phyloP scores from a whole-genome alignment of 177 flowering plant genomes.

The Vitis hybrid region DNA sequence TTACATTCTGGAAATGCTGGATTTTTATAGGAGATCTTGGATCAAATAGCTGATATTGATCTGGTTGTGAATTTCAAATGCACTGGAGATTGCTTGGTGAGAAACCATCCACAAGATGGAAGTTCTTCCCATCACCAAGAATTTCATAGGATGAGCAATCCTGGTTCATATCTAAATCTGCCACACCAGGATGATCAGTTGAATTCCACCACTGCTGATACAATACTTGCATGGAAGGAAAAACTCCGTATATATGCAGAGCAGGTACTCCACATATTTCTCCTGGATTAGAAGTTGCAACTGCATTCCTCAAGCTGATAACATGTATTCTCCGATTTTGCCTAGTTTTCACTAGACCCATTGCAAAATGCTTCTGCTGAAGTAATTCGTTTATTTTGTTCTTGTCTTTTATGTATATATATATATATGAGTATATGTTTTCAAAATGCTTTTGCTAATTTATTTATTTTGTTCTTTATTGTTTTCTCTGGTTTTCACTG shows the following conservation, averaged over 20 bases:
- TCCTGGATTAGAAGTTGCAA: background rate
- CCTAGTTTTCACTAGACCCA: no score
- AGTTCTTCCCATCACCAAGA: slow-evolving; percentile 34
- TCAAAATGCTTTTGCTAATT: no score
- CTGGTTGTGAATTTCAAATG: slow-evolving; percentile 85
- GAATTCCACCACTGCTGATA: slow-evolving; percentile 12
- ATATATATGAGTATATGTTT: no score
- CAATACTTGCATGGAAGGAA: slow-evolving; percentile 35
- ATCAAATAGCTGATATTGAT: slow-evolving; percentile 82
- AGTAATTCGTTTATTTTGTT: no score
- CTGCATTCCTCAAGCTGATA: background rate
- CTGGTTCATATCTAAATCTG: slow-evolving; percentile 21
- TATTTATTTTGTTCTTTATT: no score
- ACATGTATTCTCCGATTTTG: no score
- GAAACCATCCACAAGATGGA: slow-evolving; percentile 30
- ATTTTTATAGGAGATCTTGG: slow-evolving; percentile 72
- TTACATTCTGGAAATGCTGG: background rate
- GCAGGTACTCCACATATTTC: slow-evolving; percentile 44
- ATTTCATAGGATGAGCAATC: slow-evolving; percentile 22
- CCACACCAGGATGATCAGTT: slow-evolving; percentile 9
- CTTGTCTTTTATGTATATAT: no score
- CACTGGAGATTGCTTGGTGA: slow-evolving; percentile 38
- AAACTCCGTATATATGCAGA: slow-evolving; percentile 47
- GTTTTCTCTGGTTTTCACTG: no score
- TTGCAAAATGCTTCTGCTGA: no score